Evolutionary conservation across 2,329 filamentous ascomycete species (phyloP), one percentile per base, ranked within the genome.

Genomic region (Gnomoniopsis smithogilvyi): DNA sequence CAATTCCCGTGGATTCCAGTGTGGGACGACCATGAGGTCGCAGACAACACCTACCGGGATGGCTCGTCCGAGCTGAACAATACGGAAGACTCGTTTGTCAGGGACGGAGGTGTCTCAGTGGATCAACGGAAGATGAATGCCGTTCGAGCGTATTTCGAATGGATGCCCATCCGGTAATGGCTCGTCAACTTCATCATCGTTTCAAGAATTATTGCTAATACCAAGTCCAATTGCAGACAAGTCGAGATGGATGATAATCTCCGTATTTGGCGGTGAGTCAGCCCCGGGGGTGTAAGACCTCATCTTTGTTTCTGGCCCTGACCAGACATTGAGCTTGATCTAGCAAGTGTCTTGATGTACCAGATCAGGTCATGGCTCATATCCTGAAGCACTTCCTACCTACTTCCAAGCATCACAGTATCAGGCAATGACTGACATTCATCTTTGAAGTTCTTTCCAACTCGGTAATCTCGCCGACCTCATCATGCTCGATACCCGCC

Each of bases 121-220:
- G 87, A 90, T 64, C 84, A 88, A 68, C 80, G 87, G 63, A 91
- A 90, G 75, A 85, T 89, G 78, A 89, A 90, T 55, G 88, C 87
- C 1, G 87, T 91, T 2, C 78, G 88, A 41, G 86, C 87, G 1
- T 88, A 88, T 66, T 89, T 88, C 60, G 86, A 89, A 67, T 87
- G 84, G 83, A 81, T 83, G 79, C 81, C 81, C 2, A 80, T 84
- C 62, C 76, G 81, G 64, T 76, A 61, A 55, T n/a, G 36, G 11
- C 36, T n/a, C 6, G 36, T 41, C 36, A n/a, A 14, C 1, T 14
- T n/a, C 11, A 12, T 41, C 3, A 14, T 3, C 36, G 15, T 1
- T 3, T n/a, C 15, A n/a, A 4, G 36, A 11, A 15, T n/a, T 4
- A 41, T 14, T 6, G 17, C 36, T 41, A n/a, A 41, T 14, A 41